Percentiles rank a stretch among this genome's conserved stretches.
phyloP scores from a whole-genome alignment of 163 green algal species.

The Chlamydomonas reinhardtii region DNA sequence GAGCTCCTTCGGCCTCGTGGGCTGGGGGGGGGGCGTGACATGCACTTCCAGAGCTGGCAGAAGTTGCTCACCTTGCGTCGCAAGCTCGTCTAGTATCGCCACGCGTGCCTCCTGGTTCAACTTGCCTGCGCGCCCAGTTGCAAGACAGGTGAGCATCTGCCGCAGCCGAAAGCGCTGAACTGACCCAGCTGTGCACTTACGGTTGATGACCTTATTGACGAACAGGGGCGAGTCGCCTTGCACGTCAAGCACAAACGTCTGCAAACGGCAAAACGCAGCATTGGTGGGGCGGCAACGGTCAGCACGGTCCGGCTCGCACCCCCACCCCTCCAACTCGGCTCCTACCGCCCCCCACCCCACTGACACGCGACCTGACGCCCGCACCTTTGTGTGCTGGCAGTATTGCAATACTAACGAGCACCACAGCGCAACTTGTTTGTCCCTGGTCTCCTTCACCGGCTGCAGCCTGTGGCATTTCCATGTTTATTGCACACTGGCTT shows the following conservation, averaged over 20 bases:
- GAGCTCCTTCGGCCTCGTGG: no score
- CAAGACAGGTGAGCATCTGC: background rate
- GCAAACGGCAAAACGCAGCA: background rate
- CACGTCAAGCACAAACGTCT: conserved; percentile 56
- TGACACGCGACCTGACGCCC: background rate
- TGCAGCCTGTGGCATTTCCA: conserved; percentile 72
- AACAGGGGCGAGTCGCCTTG: conserved; percentile 74
- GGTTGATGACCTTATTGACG: conserved; percentile 76
- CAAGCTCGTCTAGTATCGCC: conserved; percentile 72
- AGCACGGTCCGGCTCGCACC: background rate
- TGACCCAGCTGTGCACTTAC: conserved; percentile 48
- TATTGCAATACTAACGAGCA: conserved; percentile 81
- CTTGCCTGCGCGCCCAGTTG: conserved; percentile 50
- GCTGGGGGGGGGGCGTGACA: no score
- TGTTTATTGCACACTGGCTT: no score
- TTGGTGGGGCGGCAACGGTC: background rate
- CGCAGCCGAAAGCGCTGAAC: background rate
- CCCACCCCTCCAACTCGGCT: no score
- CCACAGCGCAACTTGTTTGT: conserved; percentile 87
- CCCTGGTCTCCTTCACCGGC: conserved; percentile 85
- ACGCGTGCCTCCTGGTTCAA: conserved; percentile 55
- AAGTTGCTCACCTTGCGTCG: conserved; percentile 58
- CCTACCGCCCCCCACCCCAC: no score
- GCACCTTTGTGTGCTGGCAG: conserved; percentile 79
- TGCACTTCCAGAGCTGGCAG: no score